These are phyloP conservation scores for Coemansia sp. DNA, from an alignment of 192 early-diverging fungal species.

Conservation along the genomic window DNA sequence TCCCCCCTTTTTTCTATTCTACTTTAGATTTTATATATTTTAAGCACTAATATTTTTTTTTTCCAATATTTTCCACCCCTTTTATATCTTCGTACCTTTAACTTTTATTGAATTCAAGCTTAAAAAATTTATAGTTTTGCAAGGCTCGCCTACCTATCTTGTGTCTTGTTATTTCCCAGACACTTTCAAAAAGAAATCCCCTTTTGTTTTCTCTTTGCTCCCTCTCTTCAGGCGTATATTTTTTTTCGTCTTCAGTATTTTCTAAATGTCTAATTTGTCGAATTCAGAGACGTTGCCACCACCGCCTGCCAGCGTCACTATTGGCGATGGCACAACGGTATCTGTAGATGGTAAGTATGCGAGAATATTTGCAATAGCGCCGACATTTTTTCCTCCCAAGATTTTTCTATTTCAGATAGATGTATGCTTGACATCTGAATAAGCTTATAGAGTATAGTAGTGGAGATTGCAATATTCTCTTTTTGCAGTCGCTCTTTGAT, in stretches of 20 bases:
- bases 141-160: constrained; percentile 1
- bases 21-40: constrained; percentile 6
- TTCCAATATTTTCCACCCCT: not conserved
- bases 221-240: constrained; percentile 1
- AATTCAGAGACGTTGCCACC: constrained; percentile 47
- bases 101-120: no score
- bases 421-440: not conserved
- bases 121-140: no score
- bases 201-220: constrained; percentile 1
- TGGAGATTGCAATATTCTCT: no score
- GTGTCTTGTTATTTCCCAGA: not conserved
- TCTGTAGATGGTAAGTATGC: constrained; percentile 39
- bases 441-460: not conserved
- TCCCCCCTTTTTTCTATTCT: not conserved
- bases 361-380: not conserved
- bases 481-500: no score
- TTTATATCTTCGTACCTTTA: no score
- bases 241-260: constrained; percentile 6
- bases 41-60: not conserved
- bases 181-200: constrained; percentile 1
- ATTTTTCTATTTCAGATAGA: not conserved
- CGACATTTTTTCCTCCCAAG: constrained; percentile 5
- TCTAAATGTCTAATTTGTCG: constrained; percentile 34
- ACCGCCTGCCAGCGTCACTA: constrained; percentile 30
- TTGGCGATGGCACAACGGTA: constrained; percentile 29